These are phyloP conservation scores for Rhododendron kiyosumense DNA, from an alignment of 148 eudicot genomes.

Conservation along the genomic window DNA sequence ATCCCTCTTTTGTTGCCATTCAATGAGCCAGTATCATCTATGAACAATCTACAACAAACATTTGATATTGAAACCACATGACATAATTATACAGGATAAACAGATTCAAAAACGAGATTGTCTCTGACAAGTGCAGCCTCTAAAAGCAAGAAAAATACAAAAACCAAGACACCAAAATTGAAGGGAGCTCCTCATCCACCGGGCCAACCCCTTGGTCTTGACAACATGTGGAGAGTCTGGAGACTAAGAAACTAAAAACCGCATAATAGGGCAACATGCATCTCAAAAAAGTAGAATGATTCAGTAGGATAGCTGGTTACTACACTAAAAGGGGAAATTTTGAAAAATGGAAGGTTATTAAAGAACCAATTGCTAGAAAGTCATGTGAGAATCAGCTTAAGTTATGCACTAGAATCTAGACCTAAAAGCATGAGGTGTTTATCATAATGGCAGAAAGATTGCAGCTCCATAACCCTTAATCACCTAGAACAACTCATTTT, in stretches of 20 bases:
- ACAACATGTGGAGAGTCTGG: neutral
- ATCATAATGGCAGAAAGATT: slow-evolving; percentile 7
- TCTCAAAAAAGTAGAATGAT: neutral
- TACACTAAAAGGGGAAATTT: neutral
- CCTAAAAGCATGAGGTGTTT: neutral
- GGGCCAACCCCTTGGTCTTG: neutral
- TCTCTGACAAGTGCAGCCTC: neutral
- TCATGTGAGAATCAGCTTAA: slow-evolving; percentile 1
- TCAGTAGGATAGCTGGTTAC: neutral
- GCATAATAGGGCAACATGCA: no score
- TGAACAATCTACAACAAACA: neutral
- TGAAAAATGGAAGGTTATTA: neutral
- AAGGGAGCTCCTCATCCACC: neutral
- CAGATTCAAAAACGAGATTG: neutral
- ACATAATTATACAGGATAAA: neutral
- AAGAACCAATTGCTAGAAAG: neutral
- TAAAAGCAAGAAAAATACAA: neutral
- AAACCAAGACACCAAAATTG: neutral
- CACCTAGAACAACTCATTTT: neutral
- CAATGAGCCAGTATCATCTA: neutral
- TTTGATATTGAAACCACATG: neutral
- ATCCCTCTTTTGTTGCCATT: neutral
- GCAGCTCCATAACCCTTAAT: neutral
- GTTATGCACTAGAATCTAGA: neutral
- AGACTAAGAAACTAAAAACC: neutral